Evolutionary conservation across 23 red algal species (phyloP), one percentile per base, ranked within the genome.

Genomic region (Gracilaria gracilis): DNA sequence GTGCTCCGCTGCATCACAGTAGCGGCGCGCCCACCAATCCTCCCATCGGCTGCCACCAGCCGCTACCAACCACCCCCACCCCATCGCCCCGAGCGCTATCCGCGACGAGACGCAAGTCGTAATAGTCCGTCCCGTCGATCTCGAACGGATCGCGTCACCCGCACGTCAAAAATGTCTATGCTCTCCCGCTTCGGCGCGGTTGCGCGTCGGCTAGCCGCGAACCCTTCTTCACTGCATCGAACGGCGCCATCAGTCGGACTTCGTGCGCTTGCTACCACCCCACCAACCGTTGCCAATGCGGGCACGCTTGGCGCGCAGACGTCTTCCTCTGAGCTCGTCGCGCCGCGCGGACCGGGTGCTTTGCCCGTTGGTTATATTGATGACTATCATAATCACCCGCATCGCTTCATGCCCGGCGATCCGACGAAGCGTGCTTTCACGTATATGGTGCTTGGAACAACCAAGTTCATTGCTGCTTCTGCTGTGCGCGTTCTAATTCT

Each of bases 371-470:
- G 88, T 66, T 98, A 95, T 79, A 82, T 84, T 21, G 96, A 98
- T 78, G 93, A 98, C 47, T 98, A 98, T 77, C 89, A 95, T 53
- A 94, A 95, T 48, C 86, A 93, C 58, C 86, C 91, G 25, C 93
- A 98, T 87, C 89, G 86, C 59, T 75, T 74, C 46, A 80, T 89
- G 67, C 93, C 90, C 36, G 96, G 96, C 53, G 96, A 98, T 88
- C 96, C 96, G 42, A 99, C 94, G 29, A 96, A 94, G 61, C 93
- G 97, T 25, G 93, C 97, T 31, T 95, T 95, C 81, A 95, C 95
- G 27, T 99, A 99, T 71, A 79, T 99, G 77, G 83, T 96, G 29
- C 90, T 99, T 32, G 97, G 97, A 28, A 90, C 93, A 14, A 83
- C 91, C 57, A 99, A 99, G 76, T 95, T 99, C 80, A 95, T 99